Conservation (phyloP, 805 yeast species). For the Candida boidinii region DNA sequence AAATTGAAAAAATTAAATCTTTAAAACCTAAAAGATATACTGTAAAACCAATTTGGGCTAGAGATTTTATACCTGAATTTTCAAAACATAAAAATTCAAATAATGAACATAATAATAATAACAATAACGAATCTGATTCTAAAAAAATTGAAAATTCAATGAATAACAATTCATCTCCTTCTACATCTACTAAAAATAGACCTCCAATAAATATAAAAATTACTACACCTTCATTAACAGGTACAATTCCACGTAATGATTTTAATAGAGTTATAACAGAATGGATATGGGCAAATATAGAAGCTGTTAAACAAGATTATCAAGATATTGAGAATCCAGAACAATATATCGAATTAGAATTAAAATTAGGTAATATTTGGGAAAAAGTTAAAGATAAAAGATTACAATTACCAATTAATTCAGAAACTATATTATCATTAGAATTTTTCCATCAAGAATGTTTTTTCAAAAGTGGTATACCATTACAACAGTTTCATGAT, state of each 20-base stretch:
- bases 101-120: background rate
- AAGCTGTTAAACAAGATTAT: slow-evolving; percentile 48
- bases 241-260: slow-evolving; percentile 72
- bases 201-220: slow-evolving; percentile 11
- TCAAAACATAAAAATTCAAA: background rate
- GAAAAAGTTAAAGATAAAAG: slow-evolving; percentile 56
- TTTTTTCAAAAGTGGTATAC: slow-evolving; percentile 57
- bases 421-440: slow-evolving; percentile 49
- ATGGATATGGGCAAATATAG: slow-evolving; percentile 81
- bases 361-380: slow-evolving; percentile 65
- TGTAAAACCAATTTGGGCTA: slow-evolving; percentile 79
- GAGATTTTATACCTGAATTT: slow-evolving; percentile 46
- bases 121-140: slow-evolving; percentile 9
- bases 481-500: slow-evolving; percentile 51
- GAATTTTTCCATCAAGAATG: slow-evolving; percentile 47
- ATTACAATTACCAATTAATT: slow-evolving; percentile 54
- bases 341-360: slow-evolving; percentile 60
- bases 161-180: background rate
- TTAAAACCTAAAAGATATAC: slow-evolving; percentile 54
- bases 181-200: slow-evolving; percentile 1
- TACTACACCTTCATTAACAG: slow-evolving; percentile 47
- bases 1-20: slow-evolving; percentile 9
- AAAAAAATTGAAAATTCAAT: too few relatives aligned
- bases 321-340: slow-evolving; percentile 27
- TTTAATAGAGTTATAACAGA: slow-evolving; percentile 73